These are phyloP conservation scores for Hymenoscyphus fraxineus DNA, from an alignment of 2,329 filamentous ascomycete genomes.

Conservation along the genomic window DNA sequence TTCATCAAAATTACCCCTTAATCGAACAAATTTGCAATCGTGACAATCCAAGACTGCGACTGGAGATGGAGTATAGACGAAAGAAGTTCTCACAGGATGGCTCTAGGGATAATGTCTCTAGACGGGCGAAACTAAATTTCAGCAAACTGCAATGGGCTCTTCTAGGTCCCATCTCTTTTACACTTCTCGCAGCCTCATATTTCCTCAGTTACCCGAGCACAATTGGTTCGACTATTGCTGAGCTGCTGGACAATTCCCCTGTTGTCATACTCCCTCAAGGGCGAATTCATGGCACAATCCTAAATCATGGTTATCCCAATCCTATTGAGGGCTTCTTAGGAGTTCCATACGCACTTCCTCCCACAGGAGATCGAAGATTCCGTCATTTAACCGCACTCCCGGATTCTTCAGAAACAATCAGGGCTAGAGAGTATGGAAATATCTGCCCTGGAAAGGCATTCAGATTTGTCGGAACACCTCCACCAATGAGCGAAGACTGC, in stretches of 20 bases:
- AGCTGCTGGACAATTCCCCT: neutral
- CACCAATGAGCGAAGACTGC: constrained; percentile 42
- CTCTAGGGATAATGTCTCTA: neutral
- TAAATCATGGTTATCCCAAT: constrained; percentile 27
- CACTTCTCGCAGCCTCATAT: neutral
- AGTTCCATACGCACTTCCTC: constrained; percentile 45
- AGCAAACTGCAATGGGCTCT: neutral
- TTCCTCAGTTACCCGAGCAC: neutral
- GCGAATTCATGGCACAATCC: constrained; percentile 32
- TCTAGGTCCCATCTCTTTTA: neutral
- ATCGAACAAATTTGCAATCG: neutral
- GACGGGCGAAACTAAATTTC: neutral
- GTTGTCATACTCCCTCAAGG: constrained; percentile 25
- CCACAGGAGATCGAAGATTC: constrained; percentile 44
- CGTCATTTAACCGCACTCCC: constrained; percentile 31
- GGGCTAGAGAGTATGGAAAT: constrained; percentile 38
- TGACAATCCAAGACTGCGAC: too few relatives aligned
- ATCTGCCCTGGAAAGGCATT: constrained; percentile 14
- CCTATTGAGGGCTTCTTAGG: constrained; percentile 43
- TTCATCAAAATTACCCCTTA: neutral
- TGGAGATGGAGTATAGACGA: neutral
- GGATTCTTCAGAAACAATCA: constrained; percentile 28
- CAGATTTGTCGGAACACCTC: neutral
- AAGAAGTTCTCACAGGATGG: neutral
- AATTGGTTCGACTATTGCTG: neutral